Conservation (phyloP, 75 land plant genomes). For the Selaginella tamariscina region DNA sequence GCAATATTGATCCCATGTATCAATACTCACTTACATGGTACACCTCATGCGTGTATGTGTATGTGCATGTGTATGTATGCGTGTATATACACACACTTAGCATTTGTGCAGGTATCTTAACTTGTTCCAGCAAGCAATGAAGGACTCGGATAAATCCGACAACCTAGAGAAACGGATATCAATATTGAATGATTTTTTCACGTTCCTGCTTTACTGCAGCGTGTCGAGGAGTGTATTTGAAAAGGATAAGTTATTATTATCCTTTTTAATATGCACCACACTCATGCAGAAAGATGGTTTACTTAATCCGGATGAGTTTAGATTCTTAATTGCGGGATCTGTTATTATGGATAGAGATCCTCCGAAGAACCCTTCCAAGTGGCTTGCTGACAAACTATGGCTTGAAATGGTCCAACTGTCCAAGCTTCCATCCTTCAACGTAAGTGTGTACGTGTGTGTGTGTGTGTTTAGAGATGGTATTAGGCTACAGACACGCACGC, state of each 20-base stretch:
- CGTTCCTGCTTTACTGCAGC: conserved; percentile 27
- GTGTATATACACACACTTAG: neutral
- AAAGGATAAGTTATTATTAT: conserved; percentile 29
- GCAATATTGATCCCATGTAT: conserved; percentile 35
- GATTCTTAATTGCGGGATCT: conserved; percentile 23
- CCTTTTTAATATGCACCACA: conserved; percentile 22
- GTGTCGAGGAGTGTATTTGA: conserved; percentile 30
- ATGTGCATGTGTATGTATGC: neutral
- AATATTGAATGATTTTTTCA: conserved; percentile 24
- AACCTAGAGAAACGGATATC: conserved; percentile 16
- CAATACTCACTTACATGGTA: conserved; percentile 36
- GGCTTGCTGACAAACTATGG: conserved; percentile 34
- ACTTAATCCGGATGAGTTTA: conserved; percentile 20
- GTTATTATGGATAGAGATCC: conserved; percentile 15
- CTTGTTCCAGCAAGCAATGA: conserved; percentile 20
- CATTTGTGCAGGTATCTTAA: conserved; percentile 24
- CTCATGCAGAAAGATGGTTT: conserved; percentile 14
- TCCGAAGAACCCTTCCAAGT: conserved; percentile 19
- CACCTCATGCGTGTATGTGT: neutral
- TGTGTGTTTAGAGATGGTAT: neutral
- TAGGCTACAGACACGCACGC: neutral
- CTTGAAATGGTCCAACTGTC: conserved; percentile 30
- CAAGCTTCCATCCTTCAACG: conserved; percentile 5
- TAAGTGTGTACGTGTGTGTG: neutral
- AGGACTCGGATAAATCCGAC: conserved; percentile 22